These are phyloP conservation scores for Boletellus deceptivus DNA, from an alignment of 1,284 basidiomycete species.

Conservation along the genomic window DNA sequence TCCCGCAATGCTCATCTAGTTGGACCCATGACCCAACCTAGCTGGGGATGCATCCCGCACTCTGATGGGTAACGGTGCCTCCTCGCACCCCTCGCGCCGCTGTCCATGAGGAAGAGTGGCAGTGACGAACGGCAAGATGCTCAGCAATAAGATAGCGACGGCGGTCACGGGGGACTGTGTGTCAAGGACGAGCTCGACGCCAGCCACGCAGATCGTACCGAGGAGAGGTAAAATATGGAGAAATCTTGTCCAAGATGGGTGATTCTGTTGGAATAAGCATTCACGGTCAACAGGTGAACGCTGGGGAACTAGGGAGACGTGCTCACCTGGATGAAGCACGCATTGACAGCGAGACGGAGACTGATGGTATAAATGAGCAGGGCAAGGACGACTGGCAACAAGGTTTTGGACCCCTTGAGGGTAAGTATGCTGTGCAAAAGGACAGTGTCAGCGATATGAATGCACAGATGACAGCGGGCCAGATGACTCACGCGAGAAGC, in stretches of 20 bases:
- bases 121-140: slow-evolving; percentile 9
- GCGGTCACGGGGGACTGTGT: slow-evolving; percentile 4
- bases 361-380: slow-evolving; percentile 1
- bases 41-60: neutral
- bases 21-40: neutral
- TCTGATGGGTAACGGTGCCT: neutral
- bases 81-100: neutral
- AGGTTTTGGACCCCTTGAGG: neutral
- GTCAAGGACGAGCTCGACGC: slow-evolving; percentile 7
- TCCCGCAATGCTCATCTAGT: neutral
- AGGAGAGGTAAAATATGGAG: slow-evolving; percentile 1
- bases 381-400: neutral
- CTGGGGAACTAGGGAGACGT: neutral
- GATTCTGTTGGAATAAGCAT: neutral
- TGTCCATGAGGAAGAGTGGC: neutral
- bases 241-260: neutral
- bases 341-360: neutral
- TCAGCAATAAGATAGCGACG: slow-evolving; percentile 1
- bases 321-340: neutral
- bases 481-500: neutral
- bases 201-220: slow-evolving; percentile 6
- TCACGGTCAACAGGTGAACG: neutral
- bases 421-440: neutral
- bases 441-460: neutral
- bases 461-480: neutral